Evolutionary conservation across 176 grass and related monocot species (phyloP), one percentile per base, ranked within the genome.

Genomic region (Paspalum notatum): DNA sequence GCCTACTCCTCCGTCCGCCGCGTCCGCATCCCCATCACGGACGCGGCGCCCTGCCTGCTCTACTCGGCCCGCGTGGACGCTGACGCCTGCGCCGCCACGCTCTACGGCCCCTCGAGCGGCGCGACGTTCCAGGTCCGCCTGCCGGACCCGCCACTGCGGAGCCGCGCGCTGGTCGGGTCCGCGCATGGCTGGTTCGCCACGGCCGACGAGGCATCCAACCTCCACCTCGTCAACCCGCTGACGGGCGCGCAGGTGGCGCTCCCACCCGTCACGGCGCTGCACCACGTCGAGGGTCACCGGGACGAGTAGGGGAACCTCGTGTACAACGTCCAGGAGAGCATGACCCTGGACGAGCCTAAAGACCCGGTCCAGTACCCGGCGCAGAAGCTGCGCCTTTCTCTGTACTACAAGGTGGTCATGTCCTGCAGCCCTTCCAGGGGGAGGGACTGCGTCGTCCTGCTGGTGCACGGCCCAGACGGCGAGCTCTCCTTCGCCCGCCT

Each of bases 171-270:
- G 65, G 16, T 82, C 27, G 65, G 62, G n/a, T 82, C 48, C 14
- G 64, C 64, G 27, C 58, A 82, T 41, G 79, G 79, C 8, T 82
- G 79, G 79, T 37, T 82, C 14, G 16, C 52, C 17, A 66, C 68
- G 12, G 47, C 79, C 16, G 79, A 82, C 24, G 46, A 53, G n/a
- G 46, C 21, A 26, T 66, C 78, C 40, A 59, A 82, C 62, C 49
- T 82, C 8, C 79, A 71, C 27, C 55, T 71, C 38, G 15, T 82
- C 9, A 81, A 81, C 45, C 78, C 62, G 7, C 59, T 81, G 20
- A 55, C 49, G 2, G 44, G 54, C 58, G 13, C 58, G 15, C 76
- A 79, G 22, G 37, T 79, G 9, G 21, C 18, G 13, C 76, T 66
- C 42, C 76, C 76, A 8, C 76, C 54, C 5, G 53, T 62, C 24